Evolutionary conservation across 768 basidiomycete species (phyloP), one percentile per base, ranked within the genome.

Genomic region (Termitomyces sp.): DNA sequence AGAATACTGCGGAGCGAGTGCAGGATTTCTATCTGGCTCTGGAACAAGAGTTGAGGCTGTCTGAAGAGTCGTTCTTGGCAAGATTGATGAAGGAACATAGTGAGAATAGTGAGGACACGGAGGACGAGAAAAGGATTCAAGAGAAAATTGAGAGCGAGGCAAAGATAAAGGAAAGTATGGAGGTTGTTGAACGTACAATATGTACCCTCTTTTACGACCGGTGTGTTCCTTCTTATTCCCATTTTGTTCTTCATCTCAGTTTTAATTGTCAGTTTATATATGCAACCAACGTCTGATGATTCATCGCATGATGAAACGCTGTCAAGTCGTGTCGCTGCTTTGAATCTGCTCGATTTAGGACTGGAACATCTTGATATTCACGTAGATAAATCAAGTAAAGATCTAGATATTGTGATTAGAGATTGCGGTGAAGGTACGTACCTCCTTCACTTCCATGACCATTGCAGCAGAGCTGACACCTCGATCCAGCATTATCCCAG

Each of bases 281-380:
- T 85, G 52, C 91, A 89, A 17, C 73, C 78, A 3, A 68, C 73
- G 1, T 77, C 84, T 2, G 81, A 82, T 19, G 96, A 99, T 64
- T 76, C 81, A 0, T 86, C 86, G 1, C 95, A 97, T 66, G 94
- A 99, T 66, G 91, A 92, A 64, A 89, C 92, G 0, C 75, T 99
- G 3, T 85, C 94, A 0, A 89, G 85, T 65, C 84, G 95, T 5
- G 86, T 98, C 15, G 92, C 93, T 14, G 95, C 94, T 1, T 76
- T 99, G 45, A 94, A 95, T 62, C 82, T 94, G 78, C 77, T 98
- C 1, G 96, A 98, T 68, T 75, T 99, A 0, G 80, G 85, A 2
- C 74, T 98, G 10, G 87, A 89, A 40, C 94, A 98, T 71, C 82
- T 99, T 1, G 96, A 95, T 15, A 80, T 98, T 9, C 86, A 92